phyloP scores from a whole-genome alignment of 208 protist genomes.

The Strigomonas galati region DNA sequence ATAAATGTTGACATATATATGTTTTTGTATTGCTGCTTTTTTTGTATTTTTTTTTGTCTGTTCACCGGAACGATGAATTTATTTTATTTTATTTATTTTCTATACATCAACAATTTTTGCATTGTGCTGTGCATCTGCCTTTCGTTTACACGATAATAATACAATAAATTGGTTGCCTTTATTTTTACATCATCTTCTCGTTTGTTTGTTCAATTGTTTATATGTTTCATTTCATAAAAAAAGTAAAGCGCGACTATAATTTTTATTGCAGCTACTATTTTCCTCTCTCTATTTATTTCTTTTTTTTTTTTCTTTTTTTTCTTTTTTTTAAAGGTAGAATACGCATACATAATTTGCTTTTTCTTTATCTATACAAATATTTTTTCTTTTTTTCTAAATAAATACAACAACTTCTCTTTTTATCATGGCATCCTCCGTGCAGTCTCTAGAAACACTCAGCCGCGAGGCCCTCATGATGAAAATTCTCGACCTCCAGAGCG shows the following conservation, averaged over 20 bases:
- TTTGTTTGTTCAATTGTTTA: background rate
- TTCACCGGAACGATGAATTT: too few relatives aligned
- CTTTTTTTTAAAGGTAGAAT: constrained; percentile 6
- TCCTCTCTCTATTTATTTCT: constrained; percentile 11
- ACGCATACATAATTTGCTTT: constrained; percentile 10
- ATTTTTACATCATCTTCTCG: too few relatives aligned
- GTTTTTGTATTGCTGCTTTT: background rate
- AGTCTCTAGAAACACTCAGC: constrained; percentile 29
- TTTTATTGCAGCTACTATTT: constrained; percentile 2
- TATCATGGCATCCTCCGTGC: constrained; percentile 7
- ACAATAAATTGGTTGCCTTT: too few relatives aligned
- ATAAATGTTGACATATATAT: background rate
- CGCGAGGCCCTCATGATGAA: constrained; percentile 61
- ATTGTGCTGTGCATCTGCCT: too few relatives aligned
- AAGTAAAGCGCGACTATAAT: background rate
- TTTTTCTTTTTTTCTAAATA: constrained; percentile 18
- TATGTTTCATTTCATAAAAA: constrained; percentile 3
- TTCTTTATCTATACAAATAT: constrained; percentile 1
- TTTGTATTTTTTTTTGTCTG: constrained; percentile 7
- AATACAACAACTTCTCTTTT: background rate
- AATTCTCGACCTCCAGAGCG: constrained; percentile 55
- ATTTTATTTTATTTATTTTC: too few relatives aligned
- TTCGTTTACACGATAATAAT: too few relatives aligned
- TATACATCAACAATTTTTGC: too few relatives aligned
- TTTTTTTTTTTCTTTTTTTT: constrained; percentile 11